Conservation (phyloP, 1,139 yeast species). For the Suhomyces coccinellae region DNA sequence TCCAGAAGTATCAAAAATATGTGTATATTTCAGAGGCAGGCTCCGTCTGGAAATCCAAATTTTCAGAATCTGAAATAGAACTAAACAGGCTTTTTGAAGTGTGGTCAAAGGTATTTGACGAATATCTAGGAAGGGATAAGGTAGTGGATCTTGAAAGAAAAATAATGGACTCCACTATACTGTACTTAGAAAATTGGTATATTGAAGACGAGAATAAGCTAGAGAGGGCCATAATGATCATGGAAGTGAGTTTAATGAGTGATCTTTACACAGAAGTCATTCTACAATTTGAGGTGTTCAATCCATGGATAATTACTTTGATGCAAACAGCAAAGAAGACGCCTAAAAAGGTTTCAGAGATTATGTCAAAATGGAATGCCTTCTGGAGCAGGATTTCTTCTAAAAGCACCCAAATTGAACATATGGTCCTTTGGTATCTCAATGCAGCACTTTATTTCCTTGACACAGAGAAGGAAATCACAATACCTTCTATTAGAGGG, state of each 20-base stretch:
- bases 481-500: constrained; percentile 23
- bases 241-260: not conserved
- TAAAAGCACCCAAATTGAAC: not conserved
- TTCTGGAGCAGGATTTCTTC: constrained; percentile 9
- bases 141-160: not conserved
- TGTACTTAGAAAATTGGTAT: not conserved
- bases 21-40: constrained; percentile 13
- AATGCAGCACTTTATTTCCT: constrained; percentile 19
- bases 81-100: constrained; percentile 10
- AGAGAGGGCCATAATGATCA: not conserved
- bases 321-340: not conserved
- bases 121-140: constrained; percentile 10
- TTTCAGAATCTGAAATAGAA: not conserved
- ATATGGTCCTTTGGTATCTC: constrained; percentile 26
- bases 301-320: constrained; percentile 24
- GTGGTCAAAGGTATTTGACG: constrained; percentile 15
- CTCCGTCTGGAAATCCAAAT: constrained; percentile 20
- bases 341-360: constrained; percentile 2
- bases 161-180: constrained; percentile 1
- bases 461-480: constrained; percentile 6
- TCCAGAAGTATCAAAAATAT: constrained; percentile 15
- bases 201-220: constrained; percentile 1
- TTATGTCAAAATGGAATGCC: constrained; percentile 4
- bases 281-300: constrained; percentile 34
- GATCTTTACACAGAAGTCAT: constrained; percentile 13